phyloP scores from a whole-genome alignment of 306 rosid genomes.

The Sicyos baderoa region DNA sequence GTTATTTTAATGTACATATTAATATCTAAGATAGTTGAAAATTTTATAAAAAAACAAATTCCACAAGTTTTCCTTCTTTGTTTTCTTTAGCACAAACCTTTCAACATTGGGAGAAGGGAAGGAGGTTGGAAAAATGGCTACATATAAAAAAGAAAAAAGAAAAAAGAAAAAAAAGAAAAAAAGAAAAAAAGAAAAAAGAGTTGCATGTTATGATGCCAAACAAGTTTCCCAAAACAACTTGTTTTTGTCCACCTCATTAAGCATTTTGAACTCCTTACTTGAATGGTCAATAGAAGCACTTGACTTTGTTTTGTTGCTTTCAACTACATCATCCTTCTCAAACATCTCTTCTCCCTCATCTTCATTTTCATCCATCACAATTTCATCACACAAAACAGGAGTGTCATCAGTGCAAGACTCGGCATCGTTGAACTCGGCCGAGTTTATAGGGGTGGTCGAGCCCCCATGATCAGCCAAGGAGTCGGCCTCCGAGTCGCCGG shows the following conservation, averaged over 20 bases:
- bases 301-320: constrained; percentile 30
- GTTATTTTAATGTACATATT: constrained; percentile 7
- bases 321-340: constrained; percentile 15
- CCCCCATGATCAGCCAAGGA: not conserved
- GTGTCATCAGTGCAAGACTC: constrained; percentile 37
- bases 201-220: constrained; percentile 47
- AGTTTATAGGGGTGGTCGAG: constrained; percentile 13
- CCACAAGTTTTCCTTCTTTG: not conserved
- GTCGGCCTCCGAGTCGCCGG: constrained; percentile 67
- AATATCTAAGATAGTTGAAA: not conserved
- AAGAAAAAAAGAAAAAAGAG: not conserved
- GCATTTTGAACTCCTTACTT: constrained; percentile 29
- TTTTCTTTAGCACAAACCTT: not conserved
- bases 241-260: constrained; percentile 78
- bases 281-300: constrained; percentile 49
- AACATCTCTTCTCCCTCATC: not conserved
- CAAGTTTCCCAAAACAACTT: constrained; percentile 90
- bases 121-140: not conserved
- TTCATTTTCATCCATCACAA: not conserved
- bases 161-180: not conserved
- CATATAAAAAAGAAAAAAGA: not conserved
- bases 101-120: not conserved
- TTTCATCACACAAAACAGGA: not conserved
- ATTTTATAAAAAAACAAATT: too few relatives aligned
- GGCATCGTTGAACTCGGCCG: constrained; percentile 2